Evolutionary conservation across 2,329 filamentous ascomycete genomes (phyloP), one percentile per base, ranked within the genome.

Genomic region (Trichoderma sp.): DNA sequence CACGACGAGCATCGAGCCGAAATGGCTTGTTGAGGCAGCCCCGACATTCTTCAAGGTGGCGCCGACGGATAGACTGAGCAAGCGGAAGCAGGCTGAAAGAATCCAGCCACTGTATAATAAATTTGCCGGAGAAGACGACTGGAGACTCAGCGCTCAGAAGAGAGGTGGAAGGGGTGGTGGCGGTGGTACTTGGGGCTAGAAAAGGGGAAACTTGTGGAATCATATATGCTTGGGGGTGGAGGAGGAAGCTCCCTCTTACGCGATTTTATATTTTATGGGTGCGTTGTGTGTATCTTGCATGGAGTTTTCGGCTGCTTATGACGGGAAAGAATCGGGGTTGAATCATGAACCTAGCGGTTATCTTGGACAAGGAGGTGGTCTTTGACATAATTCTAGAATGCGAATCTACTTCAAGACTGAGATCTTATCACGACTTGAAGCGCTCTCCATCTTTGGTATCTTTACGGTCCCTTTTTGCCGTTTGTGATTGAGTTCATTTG

Each of bases 11-110:
- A 98, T 99, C 80, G 97, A 99, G 85, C 96, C 97, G 9, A 98
- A 97, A 81, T 93, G 91, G 91, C 89, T 99, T 27, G 95, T 98
- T 1, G 95, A 98, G 81, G 96, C 95, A 14, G 97, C 97, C n/a
- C 97, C 97, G 11, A 98, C 95, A 0, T 99, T 98, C 87, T 99
- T 98, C 91, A 98, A 97, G 89, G 95, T 98, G 5, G 96, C 97
- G 21, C 92, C 94, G 0, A 96, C 93, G 45, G 95, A 98, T 82
- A 89, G 91, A 74, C 85, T 99, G 81, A 96, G 93, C 78, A 98
- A 98, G 89, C 88, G 97, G 81, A 97, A 97, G 90, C 93, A 94
- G 88, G 94, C 94, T 0, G 97, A 99, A 88, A 89, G 96, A 75
- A 98, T 99, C 74, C 94, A 98, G 87, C 97, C 97, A 60, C 85